Base-by-base conservation (phyloP, 345 rosid genomes). In the Euphorbia pulcherrima region DNA sequence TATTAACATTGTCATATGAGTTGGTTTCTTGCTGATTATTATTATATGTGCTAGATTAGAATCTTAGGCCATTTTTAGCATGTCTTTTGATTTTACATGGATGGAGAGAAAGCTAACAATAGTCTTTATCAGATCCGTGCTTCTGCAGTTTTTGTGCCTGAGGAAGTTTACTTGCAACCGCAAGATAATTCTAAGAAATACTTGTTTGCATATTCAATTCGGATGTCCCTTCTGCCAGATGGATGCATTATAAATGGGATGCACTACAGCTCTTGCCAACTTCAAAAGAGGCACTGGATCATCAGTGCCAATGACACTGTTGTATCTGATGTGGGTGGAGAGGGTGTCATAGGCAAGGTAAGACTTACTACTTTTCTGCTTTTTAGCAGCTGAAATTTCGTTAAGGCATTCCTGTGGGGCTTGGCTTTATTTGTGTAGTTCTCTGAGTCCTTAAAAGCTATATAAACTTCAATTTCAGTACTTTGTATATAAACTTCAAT, bases 111-210 rank as follows among this genome's bases (percentile, higher is more conserved):
- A 9, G 24, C 57, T 30, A 4, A 47, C 46, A 46, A 21, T 37
- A 13, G 3, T 3, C 20, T 53, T 37, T 70, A 16, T 26, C 78
- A 94, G 97, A 79, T 89, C 17, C 90, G 90, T 66, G 88, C 91
- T 61, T 94, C 97, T 46, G 83, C 97, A 77, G 88, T 91, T 35
- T 80, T 91, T 68, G 82, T 83, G 35, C 99, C 96, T 0, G 97
- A 94, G 84, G 44, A 20, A 18, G 16, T 86, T 68, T 67, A 78
- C 54, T 82, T 81, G 60, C n/a, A n/a, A n/a, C n/a, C n/a, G n/a
- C 64, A 74, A 39, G 23, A 61, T 62, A 69, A 68, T 7, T 30
- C 74, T 27, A 78, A 72, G 0, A 72, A 62, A 40, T 88, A 79
- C 67, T 54, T 41, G 58, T 91, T 83, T 77, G 81, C 93, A 39